Evolutionary conservation across 2,329 filamentous ascomycete genomes (phyloP).

Genomic region (Xylariaceae sp.): DNA sequence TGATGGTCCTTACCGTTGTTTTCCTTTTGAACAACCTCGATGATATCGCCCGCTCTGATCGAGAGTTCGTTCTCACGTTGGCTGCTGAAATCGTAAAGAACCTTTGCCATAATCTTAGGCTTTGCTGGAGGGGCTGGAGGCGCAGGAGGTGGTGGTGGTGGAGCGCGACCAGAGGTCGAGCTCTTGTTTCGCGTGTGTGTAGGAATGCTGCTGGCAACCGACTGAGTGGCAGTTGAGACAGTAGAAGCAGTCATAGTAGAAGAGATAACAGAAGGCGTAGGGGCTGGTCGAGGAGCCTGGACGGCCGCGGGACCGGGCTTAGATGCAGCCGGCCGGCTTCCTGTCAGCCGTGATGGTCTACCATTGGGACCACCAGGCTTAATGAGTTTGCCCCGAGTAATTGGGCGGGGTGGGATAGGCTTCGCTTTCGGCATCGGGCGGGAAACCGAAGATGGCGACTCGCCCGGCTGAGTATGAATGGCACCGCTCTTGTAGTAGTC

Average conservation of each 20-base stretch:
- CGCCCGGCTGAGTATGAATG: slow-evolving; percentile 80
- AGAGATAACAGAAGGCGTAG: slow-evolving; percentile 35
- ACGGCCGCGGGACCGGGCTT: slow-evolving; percentile 27
- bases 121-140: slow-evolving; percentile 59
- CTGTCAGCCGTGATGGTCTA: slow-evolving; percentile 66
- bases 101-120: slow-evolving; percentile 76
- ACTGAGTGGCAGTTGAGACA: slow-evolving; percentile 28
- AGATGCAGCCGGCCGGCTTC: slow-evolving; percentile 38
- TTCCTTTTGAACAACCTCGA: slow-evolving; percentile 91
- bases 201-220: slow-evolving; percentile 36
- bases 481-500: slow-evolving; percentile 93
- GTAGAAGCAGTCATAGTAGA: slow-evolving; percentile 26
- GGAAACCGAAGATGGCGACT: slow-evolving; percentile 76
- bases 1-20: slow-evolving; percentile 66
- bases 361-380: slow-evolving; percentile 83
- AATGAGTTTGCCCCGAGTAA: slow-evolving; percentile 89
- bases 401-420: slow-evolving; percentile 79
- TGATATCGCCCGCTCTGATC: slow-evolving; percentile 70
- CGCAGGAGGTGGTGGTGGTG: slow-evolving; percentile 54
- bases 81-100: slow-evolving; percentile 85
- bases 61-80: slow-evolving; percentile 81
- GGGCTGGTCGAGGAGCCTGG: slow-evolving; percentile 30
- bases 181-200: slow-evolving; percentile 52
- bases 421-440: slow-evolving; percentile 82
- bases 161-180: slow-evolving; percentile 48